A percentile compares a stretch with the other conserved stretches of the same genome.
These are phyloP conservation scores for Colletotrichum sp. DNA, from an alignment of 2,329 filamentous ascomycete genomes.

Conservation along the genomic window DNA sequence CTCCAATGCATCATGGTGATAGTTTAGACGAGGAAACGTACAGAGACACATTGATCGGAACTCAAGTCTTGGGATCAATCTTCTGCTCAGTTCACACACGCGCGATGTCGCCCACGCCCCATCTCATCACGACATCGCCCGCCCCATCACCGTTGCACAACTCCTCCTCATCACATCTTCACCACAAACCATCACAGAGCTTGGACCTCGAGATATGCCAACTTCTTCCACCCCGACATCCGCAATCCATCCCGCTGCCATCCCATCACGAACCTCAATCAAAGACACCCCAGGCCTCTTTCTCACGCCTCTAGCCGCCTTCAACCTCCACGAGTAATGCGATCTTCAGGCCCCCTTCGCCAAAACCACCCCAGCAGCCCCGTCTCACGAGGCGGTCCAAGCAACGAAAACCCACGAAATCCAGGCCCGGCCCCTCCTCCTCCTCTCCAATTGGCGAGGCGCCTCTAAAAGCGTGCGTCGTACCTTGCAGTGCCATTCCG, in stretches of 20 bases:
- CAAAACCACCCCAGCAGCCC: background rate
- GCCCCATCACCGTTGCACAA: background rate
- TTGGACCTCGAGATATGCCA: background rate
- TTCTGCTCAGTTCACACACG: background rate
- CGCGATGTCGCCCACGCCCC: background rate
- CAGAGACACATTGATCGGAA: background rate
- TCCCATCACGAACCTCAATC: background rate
- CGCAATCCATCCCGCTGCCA: background rate
- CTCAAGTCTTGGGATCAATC: accelerated
- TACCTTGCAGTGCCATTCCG: background rate
- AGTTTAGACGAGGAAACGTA: background rate
- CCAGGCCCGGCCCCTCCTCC: background rate
- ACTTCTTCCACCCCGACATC: background rate
- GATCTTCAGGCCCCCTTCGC: background rate
- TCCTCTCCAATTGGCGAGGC: background rate
- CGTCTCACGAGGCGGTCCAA: background rate
- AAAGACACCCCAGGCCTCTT: background rate
- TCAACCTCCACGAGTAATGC: background rate
- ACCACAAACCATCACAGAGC: background rate
- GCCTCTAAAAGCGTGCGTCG: background rate
- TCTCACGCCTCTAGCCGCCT: background rate
- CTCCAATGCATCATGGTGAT: background rate
- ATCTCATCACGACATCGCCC: background rate
- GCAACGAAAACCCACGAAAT: background rate
- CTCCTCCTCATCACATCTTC: background rate